These are phyloP conservation scores for Eucalyptus albens DNA, from an alignment of 345 rosid species.

Conservation along the genomic window DNA sequence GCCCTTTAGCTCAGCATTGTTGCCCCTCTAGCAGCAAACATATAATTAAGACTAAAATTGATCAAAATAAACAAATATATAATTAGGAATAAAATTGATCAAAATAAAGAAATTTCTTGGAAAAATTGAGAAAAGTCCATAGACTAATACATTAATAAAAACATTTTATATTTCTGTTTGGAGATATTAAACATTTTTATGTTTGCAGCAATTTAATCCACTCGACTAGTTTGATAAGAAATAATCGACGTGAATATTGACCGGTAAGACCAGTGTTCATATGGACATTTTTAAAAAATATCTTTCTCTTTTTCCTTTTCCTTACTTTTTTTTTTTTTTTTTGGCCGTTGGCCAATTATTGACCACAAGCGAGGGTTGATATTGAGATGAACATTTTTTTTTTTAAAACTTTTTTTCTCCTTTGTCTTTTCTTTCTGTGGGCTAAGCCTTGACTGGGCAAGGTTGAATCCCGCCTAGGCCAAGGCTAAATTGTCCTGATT, in stretches of 20 bases:
- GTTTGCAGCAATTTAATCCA: neutral
- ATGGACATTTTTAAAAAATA: too few relatives aligned
- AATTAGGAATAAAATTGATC: too few relatives aligned
- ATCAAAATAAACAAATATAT: too few relatives aligned
- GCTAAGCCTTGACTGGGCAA: too few relatives aligned
- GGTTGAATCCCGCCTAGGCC: neutral
- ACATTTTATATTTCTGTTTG: too few relatives aligned
- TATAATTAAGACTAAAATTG: too few relatives aligned
- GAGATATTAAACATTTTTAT: neutral
- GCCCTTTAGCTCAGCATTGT: neutral
- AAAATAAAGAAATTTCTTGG: too few relatives aligned
- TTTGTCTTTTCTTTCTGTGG: neutral
- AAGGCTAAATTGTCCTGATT: neutral
- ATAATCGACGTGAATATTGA: neutral
- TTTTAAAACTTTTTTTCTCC: neutral
- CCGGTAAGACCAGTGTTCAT: accelerated
- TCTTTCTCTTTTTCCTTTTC: too few relatives aligned
- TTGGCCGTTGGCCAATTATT: neutral
- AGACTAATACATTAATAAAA: neutral
- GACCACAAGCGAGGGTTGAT: neutral
- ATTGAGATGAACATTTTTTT: neutral
- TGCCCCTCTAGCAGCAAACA: neutral
- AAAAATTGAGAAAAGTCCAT: neutral
- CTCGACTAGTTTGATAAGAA: too few relatives aligned
- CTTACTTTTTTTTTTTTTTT: too few relatives aligned